Conservation (phyloP, 352 stramenopile genomes). For the Stramenopiles sp. region DNA sequence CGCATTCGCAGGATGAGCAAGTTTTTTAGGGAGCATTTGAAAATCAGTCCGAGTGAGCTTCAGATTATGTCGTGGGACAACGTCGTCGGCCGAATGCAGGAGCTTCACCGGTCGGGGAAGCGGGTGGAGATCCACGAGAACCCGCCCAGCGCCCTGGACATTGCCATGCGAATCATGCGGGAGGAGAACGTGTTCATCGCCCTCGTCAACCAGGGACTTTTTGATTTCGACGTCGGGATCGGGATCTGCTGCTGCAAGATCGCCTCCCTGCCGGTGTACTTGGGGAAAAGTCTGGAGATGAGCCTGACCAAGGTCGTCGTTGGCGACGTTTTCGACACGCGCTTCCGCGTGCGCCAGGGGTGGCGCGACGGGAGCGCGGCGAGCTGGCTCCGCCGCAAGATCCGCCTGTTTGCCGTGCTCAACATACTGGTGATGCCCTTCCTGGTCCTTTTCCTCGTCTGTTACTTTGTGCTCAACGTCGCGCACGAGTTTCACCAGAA, state of each 20-base stretch:
- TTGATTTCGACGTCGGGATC: constrained; percentile 57
- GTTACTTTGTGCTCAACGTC: constrained; percentile 89
- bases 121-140: constrained; percentile 50
- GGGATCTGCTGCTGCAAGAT: constrained; percentile 45
- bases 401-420: constrained; percentile 72
- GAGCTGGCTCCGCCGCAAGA: constrained; percentile 64
- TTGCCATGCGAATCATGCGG: constrained; percentile 87
- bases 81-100: constrained; percentile 58
- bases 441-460: constrained; percentile 82
- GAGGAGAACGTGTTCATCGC: constrained; percentile 95
- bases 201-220: constrained; percentile 80
- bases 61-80: constrained; percentile 63
- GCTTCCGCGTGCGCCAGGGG: constrained; percentile 54
- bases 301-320: constrained; percentile 84
- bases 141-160: constrained; percentile 51
- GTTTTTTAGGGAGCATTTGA: constrained; percentile 10
- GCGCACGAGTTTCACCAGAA: constrained; percentile 78
- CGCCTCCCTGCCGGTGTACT: constrained; percentile 22
- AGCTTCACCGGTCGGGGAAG: constrained; percentile 41
- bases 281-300: constrained; percentile 57
- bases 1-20: constrained; percentile 48
- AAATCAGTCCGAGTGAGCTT: constrained; percentile 36
- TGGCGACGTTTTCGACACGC: constrained; percentile 86
- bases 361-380: constrained; percentile 49
- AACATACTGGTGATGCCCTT: constrained; percentile 88